Evolutionary conservation across 306 rosid genomes (phyloP), one percentile per base, ranked within the genome.

Genomic region (Mimosa pudica): DNA sequence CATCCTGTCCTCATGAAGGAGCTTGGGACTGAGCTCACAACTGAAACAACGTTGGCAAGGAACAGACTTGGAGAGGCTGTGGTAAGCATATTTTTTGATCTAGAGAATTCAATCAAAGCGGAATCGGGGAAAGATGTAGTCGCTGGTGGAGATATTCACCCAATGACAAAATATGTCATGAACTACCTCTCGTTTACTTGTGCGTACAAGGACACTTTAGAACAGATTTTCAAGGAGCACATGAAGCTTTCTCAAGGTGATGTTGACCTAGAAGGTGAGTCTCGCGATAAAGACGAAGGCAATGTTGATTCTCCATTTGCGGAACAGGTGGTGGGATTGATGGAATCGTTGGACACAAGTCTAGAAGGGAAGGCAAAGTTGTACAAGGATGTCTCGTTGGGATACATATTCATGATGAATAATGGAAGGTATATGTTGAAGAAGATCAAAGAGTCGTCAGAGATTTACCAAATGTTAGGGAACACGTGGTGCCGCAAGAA

Each of bases 331-430:
- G 45, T 71, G 46, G 81, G 85, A 36, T 84, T 90, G 48, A 90
- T 92, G 97, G 94, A 88, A 48, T 84, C 92, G 51, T 68, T 94
- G 16, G 98, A 94, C 51, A 14, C 86, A 0, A 94, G 89, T 45
- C 81, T 94, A 0, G 89, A 89, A 30, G 85, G 83, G 82, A 89
- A 89, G 47, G 92, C 97, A 0, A 90, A 85, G 81, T 76, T 92
- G 55, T 94, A 94, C 73, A 82, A 78, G 57, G 98, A 92, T 48
- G 80, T 84, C 0, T 71, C 96, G 2, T 63, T 94, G 13, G 87
- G 97, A 41, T 86, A 74, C 81, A 86, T 94, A 44, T 94, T 94
- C 84, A 71, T 92, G 93, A 94, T 94, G 98, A 94, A 94, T 84
- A 94, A 94, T 36, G 94, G 97, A 16, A 84, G 97, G 49, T 94